Evolutionary conservation across 257 asterid genomes (phyloP).

Genomic region (Solanum tacnaense): DNA sequence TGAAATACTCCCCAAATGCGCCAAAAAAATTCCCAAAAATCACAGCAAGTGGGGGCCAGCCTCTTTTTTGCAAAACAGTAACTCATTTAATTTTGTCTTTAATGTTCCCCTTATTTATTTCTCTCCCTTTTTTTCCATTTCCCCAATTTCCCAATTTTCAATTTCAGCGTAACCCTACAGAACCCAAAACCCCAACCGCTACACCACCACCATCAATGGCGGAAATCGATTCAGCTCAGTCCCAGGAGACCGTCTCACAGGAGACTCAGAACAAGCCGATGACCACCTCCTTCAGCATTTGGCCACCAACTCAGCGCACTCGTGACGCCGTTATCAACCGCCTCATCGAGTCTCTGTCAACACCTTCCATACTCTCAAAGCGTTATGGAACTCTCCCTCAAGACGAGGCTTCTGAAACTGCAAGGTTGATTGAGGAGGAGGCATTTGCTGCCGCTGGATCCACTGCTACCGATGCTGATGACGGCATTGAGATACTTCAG

Average conservation of each 20-base stretch:
- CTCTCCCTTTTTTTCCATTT: background rate
- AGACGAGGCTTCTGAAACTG: constrained; percentile 61
- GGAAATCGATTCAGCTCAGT: constrained; percentile 9
- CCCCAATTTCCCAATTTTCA: background rate
- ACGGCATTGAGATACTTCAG: constrained; percentile 76
- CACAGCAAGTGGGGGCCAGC: no score
- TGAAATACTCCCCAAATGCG: background rate
- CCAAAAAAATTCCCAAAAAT: background rate
- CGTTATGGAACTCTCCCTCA: constrained; percentile 68
- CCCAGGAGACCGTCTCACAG: background rate
- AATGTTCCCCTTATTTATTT: background rate
- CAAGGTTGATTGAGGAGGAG: constrained; percentile 59
- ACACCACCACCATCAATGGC: constrained; percentile 14
- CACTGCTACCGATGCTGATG: constrained; percentile 33
- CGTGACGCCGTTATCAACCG: constrained; percentile 81
- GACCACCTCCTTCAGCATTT: constrained; percentile 53
- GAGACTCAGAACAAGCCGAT: constrained; percentile 9
- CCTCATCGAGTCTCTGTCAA: constrained; percentile 60
- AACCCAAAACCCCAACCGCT: background rate
- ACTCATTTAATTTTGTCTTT: background rate
- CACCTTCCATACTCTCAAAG: constrained; percentile 72
- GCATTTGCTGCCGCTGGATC: constrained; percentile 46
- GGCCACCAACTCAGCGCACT: constrained; percentile 85
- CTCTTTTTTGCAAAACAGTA: background rate
- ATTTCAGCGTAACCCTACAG: background rate